phyloP scores from a whole-genome alignment of 805 yeast genomes.

The Ascoidea rubescens region DNA sequence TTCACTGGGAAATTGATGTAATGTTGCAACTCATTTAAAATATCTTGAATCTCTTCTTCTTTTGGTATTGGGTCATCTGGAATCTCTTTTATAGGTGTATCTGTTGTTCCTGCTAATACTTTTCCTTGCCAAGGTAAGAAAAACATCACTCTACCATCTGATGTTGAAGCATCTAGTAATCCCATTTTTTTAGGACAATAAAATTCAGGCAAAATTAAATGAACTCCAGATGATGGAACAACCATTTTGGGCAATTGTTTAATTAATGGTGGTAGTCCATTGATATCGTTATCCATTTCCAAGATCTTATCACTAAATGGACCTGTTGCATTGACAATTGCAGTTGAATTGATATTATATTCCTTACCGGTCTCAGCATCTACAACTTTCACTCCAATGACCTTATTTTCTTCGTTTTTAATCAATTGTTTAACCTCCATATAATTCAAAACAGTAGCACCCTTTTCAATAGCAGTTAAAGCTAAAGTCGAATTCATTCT shows the following conservation, averaged over 20 bases:
- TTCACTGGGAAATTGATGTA: slow-evolving; percentile 81
- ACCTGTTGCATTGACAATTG: slow-evolving; percentile 87
- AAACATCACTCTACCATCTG: slow-evolving; percentile 94
- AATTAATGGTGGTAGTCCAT: slow-evolving; percentile 45
- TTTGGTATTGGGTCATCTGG: slow-evolving; percentile 67
- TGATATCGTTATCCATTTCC: slow-evolving; percentile 68
- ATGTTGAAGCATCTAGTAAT: slow-evolving; percentile 77
- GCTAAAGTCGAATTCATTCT: slow-evolving; percentile 83
- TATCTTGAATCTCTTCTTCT: slow-evolving; percentile 81
- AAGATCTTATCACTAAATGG: slow-evolving; percentile 78
- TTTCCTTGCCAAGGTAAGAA: slow-evolving; percentile 98
- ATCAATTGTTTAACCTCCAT: slow-evolving; percentile 64
- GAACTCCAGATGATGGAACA: slow-evolving; percentile 92
- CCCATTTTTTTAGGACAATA: slow-evolving; percentile 85
- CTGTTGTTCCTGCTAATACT: slow-evolving; percentile 94
- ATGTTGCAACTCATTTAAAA: slow-evolving; percentile 75
- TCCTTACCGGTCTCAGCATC: slow-evolving; percentile 59
- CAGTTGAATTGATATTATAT: slow-evolving; percentile 50
- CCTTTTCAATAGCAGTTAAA: slow-evolving; percentile 69
- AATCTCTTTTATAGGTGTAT: slow-evolving; percentile 61
- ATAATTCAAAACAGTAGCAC: slow-evolving; percentile 85
- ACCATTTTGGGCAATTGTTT: slow-evolving; percentile 59
- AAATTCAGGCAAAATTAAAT: slow-evolving; percentile 81
- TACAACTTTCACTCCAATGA: slow-evolving; percentile 62
- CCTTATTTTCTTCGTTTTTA: slow-evolving; percentile 45